Evolutionary conservation across 495 filamentous ascomycete species (phyloP), one percentile per base, ranked within the genome.

Genomic region (Immersiella caudata): DNA sequence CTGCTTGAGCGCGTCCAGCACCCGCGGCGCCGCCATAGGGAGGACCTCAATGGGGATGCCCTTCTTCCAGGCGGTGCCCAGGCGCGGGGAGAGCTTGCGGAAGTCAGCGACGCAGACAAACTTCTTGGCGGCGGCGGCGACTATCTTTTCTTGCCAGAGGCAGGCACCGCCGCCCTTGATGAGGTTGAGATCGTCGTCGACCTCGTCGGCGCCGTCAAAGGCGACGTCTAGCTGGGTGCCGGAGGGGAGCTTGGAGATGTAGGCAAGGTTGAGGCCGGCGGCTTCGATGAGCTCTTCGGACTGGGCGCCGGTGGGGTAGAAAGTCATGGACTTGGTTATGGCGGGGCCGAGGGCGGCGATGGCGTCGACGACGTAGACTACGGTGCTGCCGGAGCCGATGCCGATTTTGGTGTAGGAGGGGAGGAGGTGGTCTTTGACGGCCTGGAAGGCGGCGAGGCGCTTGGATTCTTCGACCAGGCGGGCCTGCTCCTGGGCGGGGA

Each of bases 151-250:
- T 80, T 98, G 96, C 84, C 96, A 97, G 66, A 97, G 80, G 79
- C 96, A 99, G 27, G 93, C 95, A 54, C 95, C 95, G 18, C 95
- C 95, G 55, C 95, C 95, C 81, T 99, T 99, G 80, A 99, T 97
- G 74, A 93, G 92, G 79, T 98, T 99, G 61, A 99, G 79, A 49
- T 93, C 91, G 24, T 92, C 91, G 77, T 99, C 95, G 27, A 99
- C 93, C 82, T 99, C 95, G 76, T 99, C 95, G 24, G 95, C 96
- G 46, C 95, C 94, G 79, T 97, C 94, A 72, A 98, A 98, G 33
- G 89, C 89, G 29, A 98, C 89, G 73, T 97, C 93, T 16, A 83
- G 75, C 57, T 66, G 71, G 18, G 82, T 72, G 20, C 79, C 84
- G 20, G 85, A 81, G 21, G 82, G 75, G 7, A 91, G 88, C 62